Base-by-base conservation (phyloP, 148 eudicot species). In the Persicaria maculosa region DNA sequence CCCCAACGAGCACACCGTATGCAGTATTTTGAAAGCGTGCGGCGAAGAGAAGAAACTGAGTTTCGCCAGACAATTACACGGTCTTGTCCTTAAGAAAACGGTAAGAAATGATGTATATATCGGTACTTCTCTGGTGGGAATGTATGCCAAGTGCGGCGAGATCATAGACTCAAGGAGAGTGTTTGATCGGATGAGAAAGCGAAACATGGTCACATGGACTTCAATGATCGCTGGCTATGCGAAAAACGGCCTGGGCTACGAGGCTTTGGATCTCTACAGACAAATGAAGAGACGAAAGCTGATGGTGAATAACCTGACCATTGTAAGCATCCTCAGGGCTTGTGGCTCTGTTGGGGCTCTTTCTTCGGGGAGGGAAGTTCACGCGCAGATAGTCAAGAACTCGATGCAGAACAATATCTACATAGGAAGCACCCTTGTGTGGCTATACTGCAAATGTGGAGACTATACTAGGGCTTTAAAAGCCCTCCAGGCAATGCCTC, bases 121-220 rank as follows among this genome's bases (percentile, higher is more conserved):
- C 19, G 95, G 85, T 9, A 91, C 91, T 36, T 84, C 92, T 47
- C 78, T 93, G 12, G 85, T 91, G n/a, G 97, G 82, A 50, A 89
- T 91, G 97, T 93, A 93, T 74, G 92, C 90, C 0, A 91, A 85
- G 70, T 89, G 97, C 55, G 84, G 89, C 11, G 83, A 86, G 74
- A 84, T 88, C 69, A 73, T 52, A 69, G 90, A 91, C 50, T 83
- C 95, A 47, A 84, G 88, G 64, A 77, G 71, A 74, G 82, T 93
- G 14, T 93, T 93, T 72, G 87, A 88, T 72, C 82, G 90, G 75
- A 89, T 93, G 98, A 86, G 83, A 81, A 88, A 77, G 79, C 84
- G 89, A 74, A 93, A 93, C 74, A 88, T 78, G 70, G 85, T 88
- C 65, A 89, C 97, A 22, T 93, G 95, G 95, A 93, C 92, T 72